phyloP scores from a whole-genome alignment of 306 rosid genomes.

The Ormosia semicastrata region DNA sequence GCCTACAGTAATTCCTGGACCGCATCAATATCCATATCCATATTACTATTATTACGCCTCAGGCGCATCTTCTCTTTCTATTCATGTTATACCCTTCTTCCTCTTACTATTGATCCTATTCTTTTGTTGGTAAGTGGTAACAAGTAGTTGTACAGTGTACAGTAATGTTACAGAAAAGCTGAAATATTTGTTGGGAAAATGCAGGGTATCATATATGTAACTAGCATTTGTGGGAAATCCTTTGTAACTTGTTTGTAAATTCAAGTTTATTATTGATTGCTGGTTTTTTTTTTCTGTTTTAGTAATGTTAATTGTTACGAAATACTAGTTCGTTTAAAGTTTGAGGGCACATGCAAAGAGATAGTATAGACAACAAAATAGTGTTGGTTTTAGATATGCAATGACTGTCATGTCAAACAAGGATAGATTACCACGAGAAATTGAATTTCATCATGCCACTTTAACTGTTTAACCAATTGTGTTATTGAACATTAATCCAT shows the following conservation, averaged over 20 bases:
- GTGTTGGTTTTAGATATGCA: too few species aligned
- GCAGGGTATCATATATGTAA: neutral
- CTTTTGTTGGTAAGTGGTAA: constrained; percentile 38
- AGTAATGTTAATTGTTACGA: neutral
- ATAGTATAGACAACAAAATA: too few species aligned
- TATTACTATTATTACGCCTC: constrained; percentile 61
- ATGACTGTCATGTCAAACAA: too few species aligned
- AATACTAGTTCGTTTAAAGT: neutral
- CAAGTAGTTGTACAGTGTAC: neutral
- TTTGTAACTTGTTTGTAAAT: neutral
- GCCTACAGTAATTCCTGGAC: constrained; percentile 37
- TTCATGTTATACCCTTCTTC: constrained; percentile 9
- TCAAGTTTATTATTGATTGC: neutral
- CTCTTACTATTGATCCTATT: constrained; percentile 27
- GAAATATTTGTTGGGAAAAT: constrained; percentile 18
- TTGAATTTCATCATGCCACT: too few species aligned
- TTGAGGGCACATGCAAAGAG: too few species aligned
- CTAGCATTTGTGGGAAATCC: neutral
- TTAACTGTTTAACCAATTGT: too few species aligned
- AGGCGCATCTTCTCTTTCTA: constrained; percentile 34
- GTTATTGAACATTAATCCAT: too few species aligned
- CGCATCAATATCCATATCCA: constrained; percentile 48
- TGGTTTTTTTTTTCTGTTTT: too few species aligned
- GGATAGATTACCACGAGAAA: too few species aligned
- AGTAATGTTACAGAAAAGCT: neutral